Percentiles rank a stretch among this genome's conserved stretches.
These are phyloP conservation scores for Salix dunnii DNA, from an alignment of 345 rosid genomes.

Conservation along the genomic window DNA sequence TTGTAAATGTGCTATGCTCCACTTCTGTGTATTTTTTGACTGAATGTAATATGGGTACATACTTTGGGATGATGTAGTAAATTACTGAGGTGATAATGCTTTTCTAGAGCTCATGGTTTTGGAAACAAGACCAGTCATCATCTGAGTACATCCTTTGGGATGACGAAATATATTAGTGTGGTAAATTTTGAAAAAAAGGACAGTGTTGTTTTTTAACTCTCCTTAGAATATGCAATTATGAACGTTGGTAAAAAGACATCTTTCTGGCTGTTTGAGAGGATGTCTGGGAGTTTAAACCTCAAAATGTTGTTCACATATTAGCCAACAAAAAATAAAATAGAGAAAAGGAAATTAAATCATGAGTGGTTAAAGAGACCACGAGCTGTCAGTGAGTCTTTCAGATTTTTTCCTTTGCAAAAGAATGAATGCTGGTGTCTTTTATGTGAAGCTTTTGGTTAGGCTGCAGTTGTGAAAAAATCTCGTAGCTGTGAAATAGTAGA, in stretches of 20 bases:
- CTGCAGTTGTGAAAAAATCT: too few species aligned
- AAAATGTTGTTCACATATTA: not conserved
- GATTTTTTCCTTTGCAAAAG: constrained; percentile 16
- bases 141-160: not conserved
- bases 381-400: not conserved
- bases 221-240: not conserved
- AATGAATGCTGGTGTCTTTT: constrained; percentile 22
- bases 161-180: not conserved
- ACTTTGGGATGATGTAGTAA: not conserved
- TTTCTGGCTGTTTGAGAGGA: not conserved
- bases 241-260: not conserved
- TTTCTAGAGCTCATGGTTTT: not conserved
- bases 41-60: not conserved
- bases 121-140: not conserved
- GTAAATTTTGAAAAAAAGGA: not conserved
- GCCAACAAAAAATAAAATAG: not conserved
- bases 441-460: constrained; percentile 11
- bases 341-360: not conserved
- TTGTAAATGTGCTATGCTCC: not conserved
- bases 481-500: too few species aligned
- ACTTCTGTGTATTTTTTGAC: not conserved
- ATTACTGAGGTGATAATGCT: not conserved
- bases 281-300: not conserved
- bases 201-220: not conserved
- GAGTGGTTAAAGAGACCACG: too few species aligned